phyloP scores from a whole-genome alignment of 1,284 basidiomycete genomes.

The Naganishia sp. region DNA sequence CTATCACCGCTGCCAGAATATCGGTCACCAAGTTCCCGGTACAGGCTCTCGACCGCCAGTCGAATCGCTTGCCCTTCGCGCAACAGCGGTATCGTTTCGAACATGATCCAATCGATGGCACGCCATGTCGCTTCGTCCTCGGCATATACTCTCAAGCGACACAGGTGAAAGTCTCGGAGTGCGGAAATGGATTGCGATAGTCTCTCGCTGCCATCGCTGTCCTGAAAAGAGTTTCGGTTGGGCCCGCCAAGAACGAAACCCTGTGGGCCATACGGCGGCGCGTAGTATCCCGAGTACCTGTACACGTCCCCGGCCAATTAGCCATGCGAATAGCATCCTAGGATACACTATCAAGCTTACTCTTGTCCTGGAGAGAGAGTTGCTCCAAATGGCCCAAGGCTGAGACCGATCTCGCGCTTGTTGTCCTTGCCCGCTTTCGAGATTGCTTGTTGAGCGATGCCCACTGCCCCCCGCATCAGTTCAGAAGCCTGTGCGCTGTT shows the following conservation, averaged over 20 bases:
- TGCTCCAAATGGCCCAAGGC: constrained; percentile 73
- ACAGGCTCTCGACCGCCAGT: constrained; percentile 59
- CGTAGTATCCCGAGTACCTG: constrained; percentile 67
- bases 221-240: constrained; percentile 32
- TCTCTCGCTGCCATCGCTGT: constrained; percentile 17
- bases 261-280: constrained; percentile 69
- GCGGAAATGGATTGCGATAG: constrained; percentile 52
- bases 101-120: constrained; percentile 66
- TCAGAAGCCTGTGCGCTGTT: constrained; percentile 54
- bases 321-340: neutral
- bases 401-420: constrained; percentile 62
- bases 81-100: constrained; percentile 74
- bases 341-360: constrained; percentile 28
- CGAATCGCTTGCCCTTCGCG: constrained; percentile 69
- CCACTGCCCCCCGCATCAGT: constrained; percentile 63
- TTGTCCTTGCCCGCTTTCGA: constrained; percentile 28
- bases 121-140: constrained; percentile 60
- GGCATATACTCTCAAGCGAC: constrained; percentile 63
- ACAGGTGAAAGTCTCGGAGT: constrained; percentile 67
- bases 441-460: constrained; percentile 59
- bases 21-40: constrained; percentile 41
- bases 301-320: neutral
- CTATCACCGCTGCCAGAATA: constrained; percentile 12
- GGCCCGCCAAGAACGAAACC: neutral
- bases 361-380: constrained; percentile 69